phyloP scores from a whole-genome alignment of 176 grass and related monocot genomes.

The Dactylis glomerata region DNA sequence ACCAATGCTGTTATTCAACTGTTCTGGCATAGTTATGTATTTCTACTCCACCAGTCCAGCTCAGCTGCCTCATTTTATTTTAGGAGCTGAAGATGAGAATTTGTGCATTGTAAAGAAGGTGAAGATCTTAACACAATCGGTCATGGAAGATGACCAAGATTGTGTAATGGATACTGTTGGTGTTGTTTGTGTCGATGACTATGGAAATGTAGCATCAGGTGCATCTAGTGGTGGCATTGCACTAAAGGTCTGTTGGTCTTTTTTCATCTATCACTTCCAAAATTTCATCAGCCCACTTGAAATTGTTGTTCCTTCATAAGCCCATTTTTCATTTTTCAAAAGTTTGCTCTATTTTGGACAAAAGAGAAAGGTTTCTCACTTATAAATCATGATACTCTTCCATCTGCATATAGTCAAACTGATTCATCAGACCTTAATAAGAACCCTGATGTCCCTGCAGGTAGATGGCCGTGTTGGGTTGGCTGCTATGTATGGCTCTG shows the following conservation, averaged over 20 bases:
- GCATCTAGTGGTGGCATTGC: slow-evolving; percentile 97
- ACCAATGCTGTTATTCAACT: neutral
- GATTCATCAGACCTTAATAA: neutral
- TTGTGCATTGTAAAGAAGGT: slow-evolving; percentile 32
- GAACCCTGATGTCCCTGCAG: slow-evolving; percentile 38
- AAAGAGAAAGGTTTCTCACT: neutral
- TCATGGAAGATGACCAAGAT: slow-evolving; percentile 42
- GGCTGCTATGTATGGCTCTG: slow-evolving; percentile 94
- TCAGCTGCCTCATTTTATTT: slow-evolving; percentile 37
- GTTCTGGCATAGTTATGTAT: neutral
- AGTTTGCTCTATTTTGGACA: neutral
- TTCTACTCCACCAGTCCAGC: slow-evolving; percentile 5
- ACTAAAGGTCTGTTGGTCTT: slow-evolving; percentile 54
- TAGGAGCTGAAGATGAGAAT: slow-evolving; percentile 40
- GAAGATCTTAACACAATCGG: slow-evolving; percentile 18
- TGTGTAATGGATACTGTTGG: slow-evolving; percentile 89
- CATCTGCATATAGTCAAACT: neutral
- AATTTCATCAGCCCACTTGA: neutral
- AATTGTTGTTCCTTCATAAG: neutral
- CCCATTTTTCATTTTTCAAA: neutral
- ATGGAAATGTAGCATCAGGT: slow-evolving; percentile 73
- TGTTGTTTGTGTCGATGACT: slow-evolving; percentile 69
- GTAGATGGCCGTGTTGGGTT: slow-evolving; percentile 89
- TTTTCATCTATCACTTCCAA: neutral
- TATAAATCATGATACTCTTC: slow-evolving; percentile 3